Conservation (phyloP, 148 eudicot genomes). For the Dysphania ambrosioides region DNA sequence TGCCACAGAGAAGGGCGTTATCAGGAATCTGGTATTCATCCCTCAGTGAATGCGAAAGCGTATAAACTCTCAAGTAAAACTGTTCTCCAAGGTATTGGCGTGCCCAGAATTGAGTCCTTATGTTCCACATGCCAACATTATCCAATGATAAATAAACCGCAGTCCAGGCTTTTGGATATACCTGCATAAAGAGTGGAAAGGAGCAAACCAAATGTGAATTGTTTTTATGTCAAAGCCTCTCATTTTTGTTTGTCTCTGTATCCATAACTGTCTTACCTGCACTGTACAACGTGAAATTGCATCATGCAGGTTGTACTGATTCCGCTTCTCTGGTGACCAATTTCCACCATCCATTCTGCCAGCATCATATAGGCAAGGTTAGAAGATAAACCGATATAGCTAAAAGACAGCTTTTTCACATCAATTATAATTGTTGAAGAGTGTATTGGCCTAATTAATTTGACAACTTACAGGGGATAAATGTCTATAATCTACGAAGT, state of each 20-base stretch:
- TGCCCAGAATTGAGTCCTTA: slow-evolving; percentile 42
- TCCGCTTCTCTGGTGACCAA: slow-evolving; percentile 49
- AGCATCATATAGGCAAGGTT: not conserved
- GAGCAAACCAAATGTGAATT: not conserved
- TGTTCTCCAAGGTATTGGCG: slow-evolving; percentile 41
- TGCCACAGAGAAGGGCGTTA: slow-evolving; percentile 38
- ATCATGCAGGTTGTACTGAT: slow-evolving; percentile 62
- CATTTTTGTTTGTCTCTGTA: too few species aligned
- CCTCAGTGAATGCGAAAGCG: slow-evolving; percentile 27
- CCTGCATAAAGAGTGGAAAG: slow-evolving; percentile 9
- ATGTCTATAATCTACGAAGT: too few species aligned
- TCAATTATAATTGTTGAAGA: too few species aligned
- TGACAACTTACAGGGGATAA: too few species aligned
- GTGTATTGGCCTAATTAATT: too few species aligned
- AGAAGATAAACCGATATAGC: too few species aligned
- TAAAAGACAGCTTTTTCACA: too few species aligned
- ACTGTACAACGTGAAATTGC: slow-evolving; percentile 70
- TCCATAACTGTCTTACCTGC: slow-evolving; percentile 49
- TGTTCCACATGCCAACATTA: slow-evolving; percentile 43
- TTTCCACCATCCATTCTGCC: slow-evolving; percentile 70
- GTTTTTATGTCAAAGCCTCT: not conserved
- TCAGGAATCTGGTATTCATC: slow-evolving; percentile 37
- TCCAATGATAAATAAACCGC: slow-evolving; percentile 37
- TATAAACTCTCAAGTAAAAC: slow-evolving; percentile 32
- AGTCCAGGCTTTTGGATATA: slow-evolving; percentile 42